These are phyloP conservation scores for Malus sylvestris DNA, from an alignment of 306 rosid species.

Conservation along the genomic window DNA sequence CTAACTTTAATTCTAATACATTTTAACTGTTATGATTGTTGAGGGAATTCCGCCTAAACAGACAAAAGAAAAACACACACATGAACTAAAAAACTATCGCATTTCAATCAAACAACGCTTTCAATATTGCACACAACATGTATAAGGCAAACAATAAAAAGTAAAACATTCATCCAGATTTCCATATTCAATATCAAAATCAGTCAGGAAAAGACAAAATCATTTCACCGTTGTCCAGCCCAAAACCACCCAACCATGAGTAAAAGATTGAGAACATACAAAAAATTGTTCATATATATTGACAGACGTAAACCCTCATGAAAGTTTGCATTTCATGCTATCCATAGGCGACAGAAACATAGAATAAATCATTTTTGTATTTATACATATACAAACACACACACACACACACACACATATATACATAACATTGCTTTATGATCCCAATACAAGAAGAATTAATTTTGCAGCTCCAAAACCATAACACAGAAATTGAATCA, in stretches of 20 bases:
- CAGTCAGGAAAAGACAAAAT: not conserved
- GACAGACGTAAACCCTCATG: too few species aligned
- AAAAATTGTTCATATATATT: too few species aligned
- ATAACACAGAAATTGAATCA: not conserved
- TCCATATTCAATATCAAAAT: not conserved
- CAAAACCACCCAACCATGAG: not conserved
- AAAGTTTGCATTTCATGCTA: too few species aligned
- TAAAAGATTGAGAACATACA: not conserved
- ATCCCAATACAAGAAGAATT: not conserved
- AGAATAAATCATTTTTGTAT: too few species aligned
- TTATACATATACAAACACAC: too few species aligned
- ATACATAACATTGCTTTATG: not conserved
- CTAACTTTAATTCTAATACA: not conserved
- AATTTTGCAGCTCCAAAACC: not conserved
- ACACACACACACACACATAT: too few species aligned
- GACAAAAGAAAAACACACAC: not conserved
- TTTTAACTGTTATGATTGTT: not conserved
- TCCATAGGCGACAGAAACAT: too few species aligned
- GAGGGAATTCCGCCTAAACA: not conserved
- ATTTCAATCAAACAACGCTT: not conserved
- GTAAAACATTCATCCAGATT: not conserved
- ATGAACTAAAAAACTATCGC: not conserved
- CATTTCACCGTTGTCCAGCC: not conserved
- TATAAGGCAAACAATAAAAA: not conserved
- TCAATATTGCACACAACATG: not conserved